Evolutionary conservation across 331 rosid species (phyloP), one percentile per base, ranked within the genome.

Genomic region (Malus hybrid): DNA sequence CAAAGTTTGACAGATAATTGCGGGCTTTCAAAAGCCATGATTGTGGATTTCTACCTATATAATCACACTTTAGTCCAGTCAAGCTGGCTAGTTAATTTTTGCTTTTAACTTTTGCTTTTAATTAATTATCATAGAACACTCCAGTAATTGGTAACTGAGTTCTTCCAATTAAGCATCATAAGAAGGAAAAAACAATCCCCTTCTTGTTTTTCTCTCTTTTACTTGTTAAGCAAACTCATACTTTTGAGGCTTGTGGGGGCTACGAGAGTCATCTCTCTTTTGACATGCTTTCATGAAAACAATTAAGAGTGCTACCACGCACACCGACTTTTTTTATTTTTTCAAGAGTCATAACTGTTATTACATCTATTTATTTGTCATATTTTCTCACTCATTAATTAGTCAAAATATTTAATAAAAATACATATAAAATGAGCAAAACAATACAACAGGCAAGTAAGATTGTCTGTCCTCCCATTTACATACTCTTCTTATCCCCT

Each of bases 11-110:
- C 53, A 79, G 75, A 60, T 60, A 75, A 82, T 81, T 71, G 66
- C 66, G 81, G 76, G 50, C 86, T 57, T 84, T 79, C 70, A 73
- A 84, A 85, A 77, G 87, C 75, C 82, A 81, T 81, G 64, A 85
- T 83, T 78, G 67, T 70, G 73, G 72, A 64, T 74, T 73, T 65
- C 62, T 78, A 61, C 83, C 82, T 58, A 81, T 79, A 53, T 68
- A 50, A 50, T 33, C 70, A 42, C 71, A 44, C 85, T 82, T 81
- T 81, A 50, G 58, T 55, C 61, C 32, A 63, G 72, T 85, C 79
- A 72, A 81, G 60, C 5, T 26, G 12, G 79, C 20, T 32, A 70
- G 60, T 3, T 19, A 22, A 74, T 13, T 32, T 42, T 64, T 68
- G 57, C 86, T 81, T 83, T 60, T 70, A 36, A 10, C 78, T 68